Conservation (phyloP, 768 basidiomycete genomes). For the Glaciozyma antarctica region DNA sequence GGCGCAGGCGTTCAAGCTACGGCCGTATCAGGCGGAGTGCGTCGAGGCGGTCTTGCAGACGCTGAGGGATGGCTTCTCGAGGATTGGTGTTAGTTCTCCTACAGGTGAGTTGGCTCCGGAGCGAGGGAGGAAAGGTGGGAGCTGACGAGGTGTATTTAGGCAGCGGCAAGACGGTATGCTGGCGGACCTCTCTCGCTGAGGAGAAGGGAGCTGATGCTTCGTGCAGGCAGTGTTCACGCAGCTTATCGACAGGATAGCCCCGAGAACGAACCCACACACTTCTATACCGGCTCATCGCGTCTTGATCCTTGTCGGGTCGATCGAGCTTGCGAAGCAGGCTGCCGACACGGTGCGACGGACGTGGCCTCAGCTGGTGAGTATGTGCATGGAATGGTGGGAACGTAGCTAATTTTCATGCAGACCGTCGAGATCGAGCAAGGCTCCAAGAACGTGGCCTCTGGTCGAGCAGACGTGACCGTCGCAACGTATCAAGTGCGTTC, state of each 20-base stretch:
- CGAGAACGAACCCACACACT: slow-evolving; percentile 32
- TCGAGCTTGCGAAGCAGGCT: slow-evolving; percentile 82
- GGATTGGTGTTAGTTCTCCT: slow-evolving; percentile 74
- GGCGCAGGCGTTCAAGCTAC: slow-evolving; percentile 1
- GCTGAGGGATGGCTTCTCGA: slow-evolving; percentile 54
- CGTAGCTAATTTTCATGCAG: no score
- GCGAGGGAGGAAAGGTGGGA: not conserved
- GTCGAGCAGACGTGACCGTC: slow-evolving; percentile 79
- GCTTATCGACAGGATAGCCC: slow-evolving; percentile 56
- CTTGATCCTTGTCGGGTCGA: slow-evolving; percentile 76
- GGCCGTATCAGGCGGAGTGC: slow-evolving; percentile 84
- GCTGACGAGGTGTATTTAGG: not conserved
- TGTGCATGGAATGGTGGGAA: not conserved
- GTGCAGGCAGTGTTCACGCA: slow-evolving; percentile 70
- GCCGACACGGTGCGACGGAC: slow-evolving; percentile 58
- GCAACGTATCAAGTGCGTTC: slow-evolving; percentile 57
- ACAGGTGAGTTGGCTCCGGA: slow-evolving; percentile 4
- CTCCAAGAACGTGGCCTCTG: slow-evolving; percentile 59
- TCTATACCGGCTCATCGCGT: slow-evolving; percentile 38
- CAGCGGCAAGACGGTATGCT: not conserved
- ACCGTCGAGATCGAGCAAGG: slow-evolving; percentile 88
- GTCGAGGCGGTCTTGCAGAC: slow-evolving; percentile 67
- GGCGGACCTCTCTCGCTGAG: no score
- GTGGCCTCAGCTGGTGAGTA: slow-evolving; percentile 54
- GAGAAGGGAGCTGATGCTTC: not conserved